phyloP scores from a whole-genome alignment of 805 yeast species.

The Hanseniaspora guilliermondii region DNA sequence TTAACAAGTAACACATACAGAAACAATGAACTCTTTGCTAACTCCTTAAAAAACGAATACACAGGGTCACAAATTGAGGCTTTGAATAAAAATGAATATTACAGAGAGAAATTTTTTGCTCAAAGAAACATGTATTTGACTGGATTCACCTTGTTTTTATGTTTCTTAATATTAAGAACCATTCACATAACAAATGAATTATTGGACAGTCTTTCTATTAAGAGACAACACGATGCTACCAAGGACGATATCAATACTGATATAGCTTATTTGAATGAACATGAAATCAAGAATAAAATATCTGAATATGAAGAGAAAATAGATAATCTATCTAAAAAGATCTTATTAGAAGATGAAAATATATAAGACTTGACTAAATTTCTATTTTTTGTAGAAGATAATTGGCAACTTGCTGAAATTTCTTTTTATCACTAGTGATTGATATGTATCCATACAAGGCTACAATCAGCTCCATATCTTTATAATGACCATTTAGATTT shows the following conservation, averaged over 20 bases:
- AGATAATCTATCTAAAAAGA: constrained; percentile 32
- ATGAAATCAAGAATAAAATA: constrained; percentile 38
- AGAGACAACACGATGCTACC: constrained; percentile 29
- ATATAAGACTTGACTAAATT: background rate
- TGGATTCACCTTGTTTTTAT: constrained; percentile 86
- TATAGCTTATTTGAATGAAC: constrained; percentile 23
- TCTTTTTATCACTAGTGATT: background rate
- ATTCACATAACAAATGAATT: constrained; percentile 67
- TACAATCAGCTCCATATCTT: constrained; percentile 1
- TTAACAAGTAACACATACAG: constrained; percentile 17
- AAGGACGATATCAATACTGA: background rate
- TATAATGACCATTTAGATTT: background rate
- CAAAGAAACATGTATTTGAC: constrained; percentile 93
- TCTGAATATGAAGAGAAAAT: constrained; percentile 53
- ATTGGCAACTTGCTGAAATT: background rate
- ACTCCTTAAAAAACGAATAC: background rate
- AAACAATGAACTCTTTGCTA: background rate
- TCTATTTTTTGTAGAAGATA: background rate
- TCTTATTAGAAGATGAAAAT: constrained; percentile 11
- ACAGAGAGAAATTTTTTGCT: constrained; percentile 85
- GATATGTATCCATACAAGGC: constrained; percentile 5
- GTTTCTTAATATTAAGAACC: constrained; percentile 74
- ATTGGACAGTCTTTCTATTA: constrained; percentile 46
- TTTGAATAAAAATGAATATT: constrained; percentile 63
- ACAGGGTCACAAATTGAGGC: background rate